These are phyloP conservation scores for Ceratonia siliqua DNA, from an alignment of 306 rosid genomes.

Conservation along the genomic window DNA sequence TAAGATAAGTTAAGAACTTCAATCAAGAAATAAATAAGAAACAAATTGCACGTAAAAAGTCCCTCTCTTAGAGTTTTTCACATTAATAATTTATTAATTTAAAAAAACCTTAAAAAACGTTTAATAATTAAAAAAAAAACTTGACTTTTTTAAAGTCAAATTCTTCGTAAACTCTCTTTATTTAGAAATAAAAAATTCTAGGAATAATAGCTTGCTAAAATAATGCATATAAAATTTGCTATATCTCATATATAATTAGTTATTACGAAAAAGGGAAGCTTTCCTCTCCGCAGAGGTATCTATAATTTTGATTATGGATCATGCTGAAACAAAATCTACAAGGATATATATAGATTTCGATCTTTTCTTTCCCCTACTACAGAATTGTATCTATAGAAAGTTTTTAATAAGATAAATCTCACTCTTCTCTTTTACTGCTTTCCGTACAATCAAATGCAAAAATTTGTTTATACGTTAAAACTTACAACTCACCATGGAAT, in stretches of 20 bases:
- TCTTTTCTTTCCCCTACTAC: conserved; percentile 28
- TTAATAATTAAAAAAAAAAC: too few relatives aligned
- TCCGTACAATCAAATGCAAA: conserved; percentile 72
- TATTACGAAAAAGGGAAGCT: conserved; percentile 21
- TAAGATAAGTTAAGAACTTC: too few relatives aligned
- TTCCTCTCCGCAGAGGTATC: conserved; percentile 15
- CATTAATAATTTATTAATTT: too few relatives aligned
- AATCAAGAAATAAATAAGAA: too few relatives aligned
- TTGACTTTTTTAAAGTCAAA: too few relatives aligned
- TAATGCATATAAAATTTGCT: background rate
- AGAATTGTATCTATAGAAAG: conserved; percentile 45
- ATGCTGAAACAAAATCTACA: conserved; percentile 43
- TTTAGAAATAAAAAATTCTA: background rate
- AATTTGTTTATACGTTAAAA: conserved; percentile 50
- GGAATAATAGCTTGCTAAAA: conserved; percentile 3
- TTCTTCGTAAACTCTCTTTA: too few relatives aligned
- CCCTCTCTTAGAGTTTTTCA: too few relatives aligned
- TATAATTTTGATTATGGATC: conserved; percentile 38
- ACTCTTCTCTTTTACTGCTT: conserved; percentile 48
- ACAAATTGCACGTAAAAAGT: too few relatives aligned
- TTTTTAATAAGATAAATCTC: conserved; percentile 45
- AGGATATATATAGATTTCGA: conserved; percentile 42
- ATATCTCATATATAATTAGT: conserved; percentile 8
- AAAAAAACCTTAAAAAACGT: too few relatives aligned
- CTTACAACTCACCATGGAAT: conserved; percentile 48